These are phyloP conservation scores for Aphanomyces invadans DNA, from an alignment of 352 stramenopile genomes.

Conservation along the genomic window DNA sequence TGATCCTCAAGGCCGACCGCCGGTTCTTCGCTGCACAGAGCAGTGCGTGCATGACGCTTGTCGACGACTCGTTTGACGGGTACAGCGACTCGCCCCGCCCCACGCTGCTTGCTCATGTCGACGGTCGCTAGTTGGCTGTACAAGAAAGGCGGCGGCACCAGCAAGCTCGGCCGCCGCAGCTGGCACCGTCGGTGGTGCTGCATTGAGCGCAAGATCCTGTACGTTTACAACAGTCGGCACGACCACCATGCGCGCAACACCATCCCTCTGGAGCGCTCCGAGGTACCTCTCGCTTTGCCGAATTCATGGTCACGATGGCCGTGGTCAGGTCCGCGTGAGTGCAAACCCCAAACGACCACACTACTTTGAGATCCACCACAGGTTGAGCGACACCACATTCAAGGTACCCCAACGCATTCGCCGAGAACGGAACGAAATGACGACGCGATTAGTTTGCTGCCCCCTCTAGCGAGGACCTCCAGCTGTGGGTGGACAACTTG, in stretches of 20 bases:
- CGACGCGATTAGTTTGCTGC: constrained; percentile 62
- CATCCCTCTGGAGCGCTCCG: constrained; percentile 53
- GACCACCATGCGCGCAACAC: constrained; percentile 52
- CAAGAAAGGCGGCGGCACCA: constrained; percentile 75
- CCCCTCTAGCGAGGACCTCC: constrained; percentile 50
- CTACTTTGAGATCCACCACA: constrained; percentile 75
- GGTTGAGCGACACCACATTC: constrained; percentile 63
- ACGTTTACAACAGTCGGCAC: constrained; percentile 48
- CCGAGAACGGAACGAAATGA: no score
- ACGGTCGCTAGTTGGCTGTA: constrained; percentile 46
- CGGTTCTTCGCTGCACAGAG: constrained; percentile 68
- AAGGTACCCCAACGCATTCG: constrained; percentile 31
- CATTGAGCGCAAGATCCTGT: constrained; percentile 63
- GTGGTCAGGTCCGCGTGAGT: constrained; percentile 41
- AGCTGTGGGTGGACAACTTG: constrained; percentile 49
- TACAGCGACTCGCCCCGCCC: neutral
- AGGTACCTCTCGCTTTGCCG: constrained; percentile 10
- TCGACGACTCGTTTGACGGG: constrained; percentile 17
- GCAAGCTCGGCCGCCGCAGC: constrained; percentile 64
- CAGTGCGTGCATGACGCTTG: constrained; percentile 11
- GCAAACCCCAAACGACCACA: constrained; percentile 63
- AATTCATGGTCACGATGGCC: no score
- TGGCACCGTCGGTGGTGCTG: constrained; percentile 71
- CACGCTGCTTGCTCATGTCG: no score
- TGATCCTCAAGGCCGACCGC: constrained; percentile 58